A percentile compares a stretch with the other conserved stretches of the same genome.
These are phyloP conservation scores for Paraphaeosphaeria sporulosa DNA, from an alignment of 2,329 filamentous ascomycete species.

Conservation along the genomic window DNA sequence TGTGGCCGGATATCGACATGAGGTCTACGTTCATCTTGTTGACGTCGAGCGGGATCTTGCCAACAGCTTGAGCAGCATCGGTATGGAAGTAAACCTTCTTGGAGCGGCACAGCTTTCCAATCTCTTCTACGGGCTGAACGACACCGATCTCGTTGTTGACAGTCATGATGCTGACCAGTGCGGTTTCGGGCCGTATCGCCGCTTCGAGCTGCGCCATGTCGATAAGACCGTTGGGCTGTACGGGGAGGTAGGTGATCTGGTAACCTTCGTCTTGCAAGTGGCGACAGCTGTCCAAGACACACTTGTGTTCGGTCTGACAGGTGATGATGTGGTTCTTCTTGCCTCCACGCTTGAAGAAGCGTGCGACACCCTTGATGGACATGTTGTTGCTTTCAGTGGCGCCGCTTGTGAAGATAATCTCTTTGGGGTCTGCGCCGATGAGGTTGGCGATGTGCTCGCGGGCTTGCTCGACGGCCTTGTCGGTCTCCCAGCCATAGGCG, in stretches of 20 bases:
- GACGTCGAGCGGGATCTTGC: constrained; percentile 95
- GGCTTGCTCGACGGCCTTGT: constrained; percentile 89
- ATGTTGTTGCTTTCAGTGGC: constrained; percentile 99
- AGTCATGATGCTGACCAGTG: constrained; percentile 94
- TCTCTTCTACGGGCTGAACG: constrained; percentile 94
- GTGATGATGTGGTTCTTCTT: constrained; percentile 99
- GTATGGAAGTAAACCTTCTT: constrained; percentile 99
- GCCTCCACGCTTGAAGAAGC: constrained; percentile 89
- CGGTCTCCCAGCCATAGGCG: constrained; percentile 98
- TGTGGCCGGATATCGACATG: constrained; percentile 98
- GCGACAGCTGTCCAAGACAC: constrained; percentile 94
- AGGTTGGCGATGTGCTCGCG: constrained; percentile 82
- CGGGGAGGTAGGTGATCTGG: constrained; percentile 95
- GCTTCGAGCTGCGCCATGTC: constrained; percentile 84
- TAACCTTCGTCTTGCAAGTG: constrained; percentile 97
- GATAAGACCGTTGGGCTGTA: constrained; percentile 85
- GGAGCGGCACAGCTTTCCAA: constrained; percentile 86
- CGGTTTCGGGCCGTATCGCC: constrained; percentile 89
- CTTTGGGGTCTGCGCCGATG: constrained; percentile 93
- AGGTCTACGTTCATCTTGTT: constrained; percentile 98
- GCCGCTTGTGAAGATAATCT: constrained; percentile 98
- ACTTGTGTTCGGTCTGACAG: constrained; percentile 98
- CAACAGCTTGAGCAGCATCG: constrained; percentile 95
- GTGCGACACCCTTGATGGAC: constrained; percentile 97
- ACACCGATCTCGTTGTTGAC: constrained; percentile 99